A percentile compares a stretch with the other conserved stretches of the same genome.
These are phyloP conservation scores for Acidomyces sp. DNA, from an alignment of 495 filamentous ascomycete genomes.

Conservation along the genomic window DNA sequence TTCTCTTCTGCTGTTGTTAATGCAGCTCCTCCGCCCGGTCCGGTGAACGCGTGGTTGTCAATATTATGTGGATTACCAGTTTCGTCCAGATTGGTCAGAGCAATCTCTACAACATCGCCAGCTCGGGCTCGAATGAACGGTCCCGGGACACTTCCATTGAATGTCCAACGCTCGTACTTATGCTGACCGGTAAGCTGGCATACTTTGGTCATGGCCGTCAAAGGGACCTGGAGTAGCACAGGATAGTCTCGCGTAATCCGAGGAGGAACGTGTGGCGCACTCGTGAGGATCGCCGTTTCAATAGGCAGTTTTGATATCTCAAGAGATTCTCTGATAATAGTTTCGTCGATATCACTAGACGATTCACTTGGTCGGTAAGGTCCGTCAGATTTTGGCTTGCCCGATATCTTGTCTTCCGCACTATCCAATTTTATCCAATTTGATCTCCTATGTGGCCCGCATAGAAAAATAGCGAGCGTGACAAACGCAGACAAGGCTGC, in stretches of 20 bases:
- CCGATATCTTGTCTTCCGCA: too few species aligned
- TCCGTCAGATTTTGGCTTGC: too few species aligned
- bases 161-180: slow-evolving; percentile 4
- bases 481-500: too few species aligned
- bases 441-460: too few species aligned
- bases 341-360: too few species aligned
- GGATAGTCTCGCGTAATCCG: slow-evolving; percentile 4
- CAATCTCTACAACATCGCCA: slow-evolving; percentile 3
- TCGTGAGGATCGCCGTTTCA: slow-evolving; percentile 2
- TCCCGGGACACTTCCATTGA: slow-evolving; percentile 2
- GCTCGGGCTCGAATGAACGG: slow-evolving; percentile 4
- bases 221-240: slow-evolving; percentile 1
- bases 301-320: slow-evolving; percentile 3
- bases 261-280: slow-evolving; percentile 5
- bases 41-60: slow-evolving; percentile 2
- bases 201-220: slow-evolving; percentile 3
- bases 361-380: too few species aligned
- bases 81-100: slow-evolving; percentile 5
- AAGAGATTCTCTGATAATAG: too few species aligned
- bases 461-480: too few species aligned
- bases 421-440: too few species aligned
- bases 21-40: slow-evolving; percentile 2
- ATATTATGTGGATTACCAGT: slow-evolving; percentile 4
- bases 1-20: slow-evolving; percentile 3
- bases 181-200: background rate